phyloP scores from a whole-genome alignment of 1,284 basidiomycete genomes.

The Leucocoprinus gongylophorus region DNA sequence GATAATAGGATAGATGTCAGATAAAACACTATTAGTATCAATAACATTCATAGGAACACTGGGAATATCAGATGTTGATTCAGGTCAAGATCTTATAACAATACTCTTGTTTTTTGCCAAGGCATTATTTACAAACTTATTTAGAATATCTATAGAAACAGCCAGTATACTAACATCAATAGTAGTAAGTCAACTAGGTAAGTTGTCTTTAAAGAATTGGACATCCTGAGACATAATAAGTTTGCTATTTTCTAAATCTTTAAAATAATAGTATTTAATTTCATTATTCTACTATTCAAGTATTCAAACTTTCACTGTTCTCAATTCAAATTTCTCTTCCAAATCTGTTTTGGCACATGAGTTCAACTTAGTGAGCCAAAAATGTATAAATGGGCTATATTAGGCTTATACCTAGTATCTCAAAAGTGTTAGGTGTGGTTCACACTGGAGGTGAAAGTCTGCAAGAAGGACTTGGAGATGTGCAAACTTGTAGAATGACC shows the following conservation, averaged over 20 bases:
- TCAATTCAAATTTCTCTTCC: not conserved
- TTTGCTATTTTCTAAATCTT: conserved; percentile 11
- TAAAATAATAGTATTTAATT: conserved; percentile 14
- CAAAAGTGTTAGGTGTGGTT: too few species aligned
- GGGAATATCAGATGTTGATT: too few species aligned
- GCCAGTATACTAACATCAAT: not conserved
- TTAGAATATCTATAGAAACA: too few species aligned
- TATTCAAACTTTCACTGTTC: conserved; percentile 11
- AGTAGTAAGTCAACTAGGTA: not conserved
- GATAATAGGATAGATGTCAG: too few species aligned
- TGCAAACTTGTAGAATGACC: too few species aligned
- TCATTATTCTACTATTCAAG: conserved; percentile 16
- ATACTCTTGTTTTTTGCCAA: not conserved
- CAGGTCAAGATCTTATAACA: too few species aligned
- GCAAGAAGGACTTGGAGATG: too few species aligned
- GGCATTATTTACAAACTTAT: not conserved
- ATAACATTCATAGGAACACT: too few species aligned
- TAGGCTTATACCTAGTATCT: conserved; percentile 15
- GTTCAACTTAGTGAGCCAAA: conserved; percentile 19
- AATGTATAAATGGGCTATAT: conserved; percentile 14
- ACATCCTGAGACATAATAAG: not conserved
- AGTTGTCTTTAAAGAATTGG: not conserved
- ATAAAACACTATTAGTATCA: too few species aligned
- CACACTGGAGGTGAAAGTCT: too few species aligned
- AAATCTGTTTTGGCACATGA: conserved; percentile 15